phyloP scores from a whole-genome alignment of 2,329 filamentous ascomycete genomes.

The Macrophomina phaseolina region DNA sequence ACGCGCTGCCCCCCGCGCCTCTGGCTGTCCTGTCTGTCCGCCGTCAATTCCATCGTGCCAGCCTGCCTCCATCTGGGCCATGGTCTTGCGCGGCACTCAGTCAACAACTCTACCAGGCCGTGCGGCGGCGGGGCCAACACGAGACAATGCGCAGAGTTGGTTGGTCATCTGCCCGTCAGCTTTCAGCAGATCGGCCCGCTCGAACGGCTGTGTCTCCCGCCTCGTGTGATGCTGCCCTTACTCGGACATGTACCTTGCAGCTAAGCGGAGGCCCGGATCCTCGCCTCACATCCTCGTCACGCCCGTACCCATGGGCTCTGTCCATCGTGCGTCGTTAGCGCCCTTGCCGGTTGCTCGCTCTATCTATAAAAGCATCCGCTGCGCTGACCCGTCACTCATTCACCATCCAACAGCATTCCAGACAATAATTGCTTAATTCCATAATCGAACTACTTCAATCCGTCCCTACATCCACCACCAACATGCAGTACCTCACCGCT shows the following conservation, averaged over 20 bases:
- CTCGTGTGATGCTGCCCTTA: constrained; percentile 13
- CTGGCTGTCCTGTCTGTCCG: background rate
- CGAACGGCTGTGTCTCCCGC: background rate
- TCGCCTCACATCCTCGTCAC: constrained; percentile 8
- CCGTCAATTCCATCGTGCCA: background rate
- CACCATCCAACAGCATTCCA: background rate
- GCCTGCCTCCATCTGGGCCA: too few relatives aligned
- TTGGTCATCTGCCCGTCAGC: constrained; percentile 6
- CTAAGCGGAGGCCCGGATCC: constrained; percentile 6
- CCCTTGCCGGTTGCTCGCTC: background rate
- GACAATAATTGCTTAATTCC: constrained; percentile 3
- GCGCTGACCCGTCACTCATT: background rate
- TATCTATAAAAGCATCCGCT: background rate
- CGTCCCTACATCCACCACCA: background rate
- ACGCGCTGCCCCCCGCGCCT: background rate
- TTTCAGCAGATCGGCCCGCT: background rate
- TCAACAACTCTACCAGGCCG: background rate
- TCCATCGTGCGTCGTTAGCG: background rate
- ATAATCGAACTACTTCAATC: constrained; percentile 15
- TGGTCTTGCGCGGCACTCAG: background rate
- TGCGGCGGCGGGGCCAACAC: background rate
- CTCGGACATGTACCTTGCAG: constrained; percentile 9
- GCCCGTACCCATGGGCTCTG: background rate
- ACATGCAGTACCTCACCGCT: constrained; percentile 20
- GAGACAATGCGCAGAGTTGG: background rate